Base-by-base conservation (phyloP, 257 asterid species). In the Ajuga chamaepitys region DNA sequence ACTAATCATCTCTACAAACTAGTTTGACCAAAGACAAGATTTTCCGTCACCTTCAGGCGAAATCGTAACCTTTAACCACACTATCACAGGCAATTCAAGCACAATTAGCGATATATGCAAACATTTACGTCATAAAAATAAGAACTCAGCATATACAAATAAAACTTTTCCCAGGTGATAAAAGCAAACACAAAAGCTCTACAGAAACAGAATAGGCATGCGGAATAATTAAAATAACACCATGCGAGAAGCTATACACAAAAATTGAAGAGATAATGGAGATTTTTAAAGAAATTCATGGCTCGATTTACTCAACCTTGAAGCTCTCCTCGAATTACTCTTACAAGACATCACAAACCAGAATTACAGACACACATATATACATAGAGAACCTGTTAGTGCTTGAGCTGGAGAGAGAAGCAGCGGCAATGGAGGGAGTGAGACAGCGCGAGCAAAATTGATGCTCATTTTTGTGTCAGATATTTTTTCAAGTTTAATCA, bases 391-490 rank as follows among this genome's bases (percentile, higher is more conserved):
- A 69, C 74, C 62, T 48, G 73, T 59, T 47, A 37, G 4, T 30
- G 59, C 51, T 46, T 7, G 40, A 58, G 60, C 17, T 26, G 20
- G 26, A 42, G 57, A 40, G 56, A 34, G 70, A 20, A 25, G 56
- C 34, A 68, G 69, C 63, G 55, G 67, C 38, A 38, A 26, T 38
- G 54, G 56, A 26, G 74, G 48, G 63, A 61, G 69, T 38, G 59
- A 54, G 26, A 60, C 47, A 50, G 60, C 74, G 55, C 46, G 54
- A 58, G 51, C 5, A 20, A 21, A 20, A 10, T 30, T 11, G 56
- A 55, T 17, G 22, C 47, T 37, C 13, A 25, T 40, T 70, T 56
- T 25, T 37, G 18, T n/a, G 7, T 10, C 21, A 52, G 48, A 70
- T 70, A 51, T 61, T 68, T 59, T 48, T 8, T 10, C 18, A 6